phyloP scores from a whole-genome alignment of 352 stramenopile genomes.

The Phytophthora capsici region DNA sequence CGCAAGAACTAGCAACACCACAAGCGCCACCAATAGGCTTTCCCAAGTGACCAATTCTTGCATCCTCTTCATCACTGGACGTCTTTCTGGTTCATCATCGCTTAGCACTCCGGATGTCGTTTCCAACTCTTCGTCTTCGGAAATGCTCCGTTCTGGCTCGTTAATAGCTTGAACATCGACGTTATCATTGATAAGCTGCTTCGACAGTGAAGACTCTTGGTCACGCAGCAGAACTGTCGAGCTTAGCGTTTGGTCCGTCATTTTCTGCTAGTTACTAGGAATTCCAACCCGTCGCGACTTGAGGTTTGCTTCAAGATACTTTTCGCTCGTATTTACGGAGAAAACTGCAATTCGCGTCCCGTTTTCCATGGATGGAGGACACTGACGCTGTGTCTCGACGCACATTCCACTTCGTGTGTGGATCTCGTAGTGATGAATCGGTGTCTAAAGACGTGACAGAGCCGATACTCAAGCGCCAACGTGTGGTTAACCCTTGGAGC shows the following conservation, averaged over 20 bases:
- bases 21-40: constrained; percentile 14
- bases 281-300: constrained; percentile 29
- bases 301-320: constrained; percentile 29
- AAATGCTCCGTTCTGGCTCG: neutral
- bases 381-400: constrained; percentile 15
- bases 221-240: constrained; percentile 26
- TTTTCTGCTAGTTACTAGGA: too few relatives aligned
- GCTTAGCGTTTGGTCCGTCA: constrained; percentile 26
- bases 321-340: constrained; percentile 25
- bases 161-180: constrained; percentile 13
- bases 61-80: neutral
- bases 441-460: neutral
- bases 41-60: constrained; percentile 21
- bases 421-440: neutral
- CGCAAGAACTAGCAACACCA: constrained; percentile 27
- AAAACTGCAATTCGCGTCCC: constrained; percentile 14
- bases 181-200: constrained; percentile 39
- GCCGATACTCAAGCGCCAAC: constrained; percentile 26
- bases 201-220: constrained; percentile 30
- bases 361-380: constrained; percentile 24
- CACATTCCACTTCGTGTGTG: constrained; percentile 28
- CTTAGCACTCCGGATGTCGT: neutral
- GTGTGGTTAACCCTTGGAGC: constrained; percentile 10
- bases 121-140: neutral
- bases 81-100: neutral